These are phyloP conservation scores for Calonectria fujianensis DNA, from an alignment of 2,329 filamentous ascomycete species.

Conservation along the genomic window DNA sequence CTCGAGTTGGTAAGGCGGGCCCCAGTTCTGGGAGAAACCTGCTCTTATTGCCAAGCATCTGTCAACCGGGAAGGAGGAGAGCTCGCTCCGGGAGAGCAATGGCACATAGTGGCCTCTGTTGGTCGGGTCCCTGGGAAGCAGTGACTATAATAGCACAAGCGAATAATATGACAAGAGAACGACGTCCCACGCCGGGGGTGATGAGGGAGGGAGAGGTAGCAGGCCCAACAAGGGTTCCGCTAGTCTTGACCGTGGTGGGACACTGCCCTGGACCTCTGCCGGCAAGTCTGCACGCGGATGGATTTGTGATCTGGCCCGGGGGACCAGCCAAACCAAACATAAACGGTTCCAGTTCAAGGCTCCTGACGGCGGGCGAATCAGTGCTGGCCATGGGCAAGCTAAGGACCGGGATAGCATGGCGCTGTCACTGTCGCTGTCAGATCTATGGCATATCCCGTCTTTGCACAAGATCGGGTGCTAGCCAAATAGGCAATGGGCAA, in stretches of 20 bases:
- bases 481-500: constrained; percentile 6
- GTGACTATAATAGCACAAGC: constrained; percentile 49
- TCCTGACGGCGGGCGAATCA: constrained; percentile 12
- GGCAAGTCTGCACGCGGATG: constrained; percentile 47
- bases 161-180: constrained; percentile 46
- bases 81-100: constrained; percentile 41
- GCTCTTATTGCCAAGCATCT: constrained; percentile 37
- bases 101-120: constrained; percentile 46
- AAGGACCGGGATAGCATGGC: constrained; percentile 13
- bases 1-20: constrained; percentile 45
- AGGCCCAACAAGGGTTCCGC: constrained; percentile 42
- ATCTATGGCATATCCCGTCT: constrained; percentile 48
- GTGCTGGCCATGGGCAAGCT: background rate
- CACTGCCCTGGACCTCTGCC: constrained; percentile 37
- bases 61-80: constrained; percentile 39
- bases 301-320: constrained; percentile 51
- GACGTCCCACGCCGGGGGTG: constrained; percentile 48
- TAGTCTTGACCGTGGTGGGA: constrained; percentile 47
- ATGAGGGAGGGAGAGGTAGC: constrained; percentile 36
- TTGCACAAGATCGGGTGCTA: constrained; percentile 37
- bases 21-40: constrained; percentile 38
- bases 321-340: constrained; percentile 37
- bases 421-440: constrained; percentile 34
- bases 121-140: constrained; percentile 47
- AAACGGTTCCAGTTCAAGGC: constrained; percentile 41